Base-by-base conservation (phyloP, 2,329 filamentous ascomycete species). In the Bipolaris sorokiniana region DNA sequence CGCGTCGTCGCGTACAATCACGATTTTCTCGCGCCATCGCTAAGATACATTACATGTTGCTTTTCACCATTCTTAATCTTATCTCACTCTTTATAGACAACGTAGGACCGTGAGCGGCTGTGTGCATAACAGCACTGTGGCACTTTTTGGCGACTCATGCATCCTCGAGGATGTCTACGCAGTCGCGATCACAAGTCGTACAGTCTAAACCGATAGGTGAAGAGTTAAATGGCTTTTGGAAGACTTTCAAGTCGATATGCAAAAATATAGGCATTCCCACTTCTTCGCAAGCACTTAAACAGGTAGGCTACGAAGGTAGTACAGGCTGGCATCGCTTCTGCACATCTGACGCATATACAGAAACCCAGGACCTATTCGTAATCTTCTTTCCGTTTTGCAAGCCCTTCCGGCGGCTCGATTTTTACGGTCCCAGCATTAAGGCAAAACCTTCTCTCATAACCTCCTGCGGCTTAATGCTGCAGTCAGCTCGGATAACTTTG, bases 201-300 rank as follows among this genome's bases (percentile, higher is more conserved):
- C 9, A 60, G 34, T 45, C 54, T 38, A 60, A 58, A 37, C 57
- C 37, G 9, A 60, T 62, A 46, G 48, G 54, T 38, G 36, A 60
- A 54, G 48, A 41, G 41, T 31, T 63, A 31, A 34, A 61, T 55
- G 26, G 33, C 37, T 60, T 60, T 60, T 38, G 57, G 47, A 31
- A 41, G 15, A 20, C 37, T 55, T 58, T 44, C 15, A 61, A 48
- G 36, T 51, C 34, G 1, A 55, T 23, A 41, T 44, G 4, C 11
- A 22, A 49, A 16, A 9, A 16, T 9, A 5, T 34, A 2, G 28
- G 22, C 40, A 9, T 37, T 23, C 10, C 40, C 13, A 26, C 28
- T 10, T n/a, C 31, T 11, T 31, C 20, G 3, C 10, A 28, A 31
- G 40, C n/a, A 18, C 40, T 51, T 28, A 31, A 28, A 22, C 18